phyloP scores from a whole-genome alignment of 495 filamentous ascomycete genomes.

The Hyaloscypha hepaticicola region DNA sequence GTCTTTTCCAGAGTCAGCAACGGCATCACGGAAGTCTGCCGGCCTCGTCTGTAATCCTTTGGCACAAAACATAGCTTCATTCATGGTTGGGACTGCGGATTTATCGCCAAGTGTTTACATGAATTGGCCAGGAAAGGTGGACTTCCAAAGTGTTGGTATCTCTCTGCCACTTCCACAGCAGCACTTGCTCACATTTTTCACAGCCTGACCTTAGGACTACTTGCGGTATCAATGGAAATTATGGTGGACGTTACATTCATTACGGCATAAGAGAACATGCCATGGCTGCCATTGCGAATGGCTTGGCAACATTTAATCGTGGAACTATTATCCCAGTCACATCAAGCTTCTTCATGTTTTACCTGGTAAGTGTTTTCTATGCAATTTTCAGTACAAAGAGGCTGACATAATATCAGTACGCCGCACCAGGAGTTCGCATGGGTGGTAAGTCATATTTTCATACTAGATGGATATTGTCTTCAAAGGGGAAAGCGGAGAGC shows the following conservation, averaged over 20 bases:
- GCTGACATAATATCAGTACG: neutral
- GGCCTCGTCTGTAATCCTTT: constrained; percentile 53
- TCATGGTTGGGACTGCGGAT: constrained; percentile 62
- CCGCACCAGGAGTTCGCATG: constrained; percentile 58
- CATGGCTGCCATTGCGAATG: constrained; percentile 53
- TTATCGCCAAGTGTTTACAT: constrained; percentile 54
- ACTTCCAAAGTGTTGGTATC: constrained; percentile 51
- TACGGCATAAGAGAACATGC: constrained; percentile 56
- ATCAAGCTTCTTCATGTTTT: constrained; percentile 62
- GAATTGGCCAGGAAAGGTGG: constrained; percentile 52
- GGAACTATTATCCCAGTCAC: constrained; percentile 54
- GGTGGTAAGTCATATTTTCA: too few relatives aligned
- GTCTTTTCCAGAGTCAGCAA: constrained; percentile 41
- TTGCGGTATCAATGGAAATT: constrained; percentile 26
- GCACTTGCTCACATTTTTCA: neutral
- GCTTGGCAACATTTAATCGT: constrained; percentile 50
- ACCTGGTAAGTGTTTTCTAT: constrained; percentile 27
- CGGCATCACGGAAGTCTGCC: constrained; percentile 48
- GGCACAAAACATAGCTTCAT: constrained; percentile 42
- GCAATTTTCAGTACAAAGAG: constrained; percentile 30
- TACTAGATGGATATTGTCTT: too few relatives aligned
- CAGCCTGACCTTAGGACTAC: constrained; percentile 10
- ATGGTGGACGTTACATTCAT: constrained; percentile 52
- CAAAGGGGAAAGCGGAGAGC: too few relatives aligned
- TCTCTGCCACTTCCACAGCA: neutral